These are phyloP conservation scores for Leccinum arenicola DNA, from an alignment of 768 basidiomycete species.

Conservation along the genomic window DNA sequence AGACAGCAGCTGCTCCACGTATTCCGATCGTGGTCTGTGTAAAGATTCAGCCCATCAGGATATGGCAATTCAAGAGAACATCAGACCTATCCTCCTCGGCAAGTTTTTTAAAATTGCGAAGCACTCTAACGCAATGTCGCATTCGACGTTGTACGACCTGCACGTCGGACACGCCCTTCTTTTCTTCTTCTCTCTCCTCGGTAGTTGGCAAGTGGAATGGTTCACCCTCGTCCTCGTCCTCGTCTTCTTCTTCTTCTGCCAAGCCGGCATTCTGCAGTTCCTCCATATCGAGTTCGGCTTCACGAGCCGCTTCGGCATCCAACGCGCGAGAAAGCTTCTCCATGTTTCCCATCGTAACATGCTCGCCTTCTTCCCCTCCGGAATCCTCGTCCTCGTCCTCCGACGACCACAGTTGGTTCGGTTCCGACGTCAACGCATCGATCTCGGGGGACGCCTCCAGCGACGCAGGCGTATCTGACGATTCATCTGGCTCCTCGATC, in stretches of 20 bases:
- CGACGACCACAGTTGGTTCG: slow-evolving; percentile 35
- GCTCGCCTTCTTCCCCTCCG: slow-evolving; percentile 50
- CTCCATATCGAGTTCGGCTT: slow-evolving; percentile 66
- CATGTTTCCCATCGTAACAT: slow-evolving; percentile 76
- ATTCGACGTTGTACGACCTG: slow-evolving; percentile 77
- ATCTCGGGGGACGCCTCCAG: slow-evolving; percentile 46
- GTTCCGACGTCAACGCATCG: slow-evolving; percentile 20
- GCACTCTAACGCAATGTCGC: slow-evolving; percentile 68
- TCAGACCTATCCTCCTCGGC: slow-evolving; percentile 62
- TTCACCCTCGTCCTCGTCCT: slow-evolving; percentile 32
- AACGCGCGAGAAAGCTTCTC: slow-evolving; percentile 76
- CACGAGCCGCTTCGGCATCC: slow-evolving; percentile 62
- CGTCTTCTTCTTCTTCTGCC: slow-evolving; percentile 47
- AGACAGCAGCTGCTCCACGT: slow-evolving; percentile 78
- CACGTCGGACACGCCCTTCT: slow-evolving; percentile 65
- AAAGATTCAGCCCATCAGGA: slow-evolving; percentile 4
- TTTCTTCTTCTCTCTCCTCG: slow-evolving; percentile 72
- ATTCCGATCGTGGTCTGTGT: slow-evolving; percentile 81
- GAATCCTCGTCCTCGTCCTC: slow-evolving; percentile 39
- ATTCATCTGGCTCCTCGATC: slow-evolving; percentile 18
- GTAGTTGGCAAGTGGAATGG: slow-evolving; percentile 67
- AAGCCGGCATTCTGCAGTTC: slow-evolving; percentile 59
- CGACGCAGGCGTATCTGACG: slow-evolving; percentile 26
- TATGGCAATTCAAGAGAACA: slow-evolving; percentile 4
- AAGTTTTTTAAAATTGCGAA: slow-evolving; percentile 68